These are phyloP conservation scores for Toxicodendron radicans DNA, from an alignment of 345 rosid genomes.

Conservation along the genomic window DNA sequence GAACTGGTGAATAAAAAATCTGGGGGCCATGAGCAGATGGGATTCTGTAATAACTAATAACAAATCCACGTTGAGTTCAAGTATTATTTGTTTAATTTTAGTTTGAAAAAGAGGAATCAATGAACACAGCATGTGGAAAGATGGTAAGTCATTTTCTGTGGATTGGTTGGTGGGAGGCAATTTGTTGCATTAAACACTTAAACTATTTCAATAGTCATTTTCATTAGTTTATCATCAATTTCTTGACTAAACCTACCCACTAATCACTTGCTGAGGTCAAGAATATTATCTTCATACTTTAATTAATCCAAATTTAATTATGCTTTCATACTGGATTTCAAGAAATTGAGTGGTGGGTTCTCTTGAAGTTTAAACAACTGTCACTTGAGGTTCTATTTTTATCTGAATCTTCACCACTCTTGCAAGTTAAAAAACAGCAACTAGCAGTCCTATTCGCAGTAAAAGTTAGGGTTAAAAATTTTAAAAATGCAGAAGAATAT, in stretches of 20 bases:
- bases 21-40: neutral
- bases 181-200: neutral
- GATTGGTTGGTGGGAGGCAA: slow-evolving; percentile 1
- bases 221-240: slow-evolving; percentile 9
- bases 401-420: neutral
- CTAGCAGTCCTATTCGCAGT: neutral
- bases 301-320: neutral
- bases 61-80: neutral
- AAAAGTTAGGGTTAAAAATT: neutral
- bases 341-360: neutral
- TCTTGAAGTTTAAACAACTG: no score
- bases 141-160: neutral
- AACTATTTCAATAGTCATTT: slow-evolving; percentile 4
- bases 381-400: neutral
- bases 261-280: slow-evolving; percentile 7
- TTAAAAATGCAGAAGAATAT: slow-evolving; percentile 2
- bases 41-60: neutral
- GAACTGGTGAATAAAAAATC: neutral
- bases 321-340: neutral
- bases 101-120: neutral
- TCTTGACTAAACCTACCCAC: slow-evolving; percentile 3
- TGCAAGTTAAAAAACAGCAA: neutral
- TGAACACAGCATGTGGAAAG: slow-evolving; percentile 13
- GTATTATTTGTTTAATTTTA: neutral
- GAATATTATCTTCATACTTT: neutral